Percentiles rank a stretch among this genome's conserved stretches.
These are phyloP conservation scores for Candida insectorum DNA, from an alignment of 805 yeast species.

Conservation along the genomic window DNA sequence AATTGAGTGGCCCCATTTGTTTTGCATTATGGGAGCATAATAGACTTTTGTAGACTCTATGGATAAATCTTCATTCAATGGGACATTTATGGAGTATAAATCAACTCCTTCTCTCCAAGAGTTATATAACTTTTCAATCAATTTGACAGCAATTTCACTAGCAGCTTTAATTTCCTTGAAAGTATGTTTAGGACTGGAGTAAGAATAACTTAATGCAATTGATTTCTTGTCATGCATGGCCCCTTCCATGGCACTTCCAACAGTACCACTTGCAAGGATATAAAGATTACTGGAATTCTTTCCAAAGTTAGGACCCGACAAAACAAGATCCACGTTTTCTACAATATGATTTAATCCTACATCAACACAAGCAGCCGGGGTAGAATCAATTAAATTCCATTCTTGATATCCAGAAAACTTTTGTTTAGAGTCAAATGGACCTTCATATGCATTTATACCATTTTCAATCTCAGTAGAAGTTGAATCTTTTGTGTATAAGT, in stretches of 20 bases:
- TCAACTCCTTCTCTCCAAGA: slow-evolving; percentile 48
- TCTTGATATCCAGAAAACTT: slow-evolving; percentile 49
- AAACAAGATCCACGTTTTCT: slow-evolving; percentile 60
- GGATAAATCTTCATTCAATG: slow-evolving; percentile 55
- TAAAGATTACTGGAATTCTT: slow-evolving; percentile 87
- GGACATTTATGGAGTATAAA: slow-evolving; percentile 80
- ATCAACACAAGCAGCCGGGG: slow-evolving; percentile 95
- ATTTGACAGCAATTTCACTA: slow-evolving; percentile 59
- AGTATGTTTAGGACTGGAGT: slow-evolving; percentile 50
- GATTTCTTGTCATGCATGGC: slow-evolving; percentile 67
- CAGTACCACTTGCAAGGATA: slow-evolving; percentile 88
- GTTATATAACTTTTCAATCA: slow-evolving; percentile 55
- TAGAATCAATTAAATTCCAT: slow-evolving; percentile 87
- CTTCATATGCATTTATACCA: slow-evolving; percentile 47
- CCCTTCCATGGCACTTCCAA: slow-evolving; percentile 96
- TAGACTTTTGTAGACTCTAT: slow-evolving; percentile 56
- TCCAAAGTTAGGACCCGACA: slow-evolving; percentile 96
- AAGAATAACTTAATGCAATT: slow-evolving; percentile 86
- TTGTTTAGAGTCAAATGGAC: slow-evolving; percentile 62
- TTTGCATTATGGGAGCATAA: slow-evolving; percentile 78
- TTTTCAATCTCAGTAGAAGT: slow-evolving; percentile 47
- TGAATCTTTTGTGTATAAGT: slow-evolving; percentile 51
- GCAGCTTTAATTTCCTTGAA: slow-evolving; percentile 57
- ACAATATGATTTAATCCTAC: slow-evolving; percentile 77
- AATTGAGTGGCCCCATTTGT: slow-evolving; percentile 68